Percentiles rank a stretch among this genome's conserved stretches.
phyloP scores from a whole-genome alignment of 495 filamentous ascomycete species.

The Annulohypoxylon moriforme region DNA sequence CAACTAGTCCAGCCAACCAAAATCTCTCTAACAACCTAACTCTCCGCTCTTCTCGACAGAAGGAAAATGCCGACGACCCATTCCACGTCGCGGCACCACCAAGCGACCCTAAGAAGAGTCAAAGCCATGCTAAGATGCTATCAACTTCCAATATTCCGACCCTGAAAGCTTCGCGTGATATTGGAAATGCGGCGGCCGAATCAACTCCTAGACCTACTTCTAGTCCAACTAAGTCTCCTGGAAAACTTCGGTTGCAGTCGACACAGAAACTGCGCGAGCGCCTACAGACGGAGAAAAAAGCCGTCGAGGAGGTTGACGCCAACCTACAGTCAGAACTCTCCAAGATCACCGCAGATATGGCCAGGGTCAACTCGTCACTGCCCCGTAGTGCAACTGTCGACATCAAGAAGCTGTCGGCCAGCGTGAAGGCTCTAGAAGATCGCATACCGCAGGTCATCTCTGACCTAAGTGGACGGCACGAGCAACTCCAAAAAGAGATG shows the following conservation, averaged over 20 bases:
- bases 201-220: constrained; percentile 48
- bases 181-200: constrained; percentile 38
- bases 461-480: constrained; percentile 69
- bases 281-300: constrained; percentile 80
- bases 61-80: constrained; percentile 54
- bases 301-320: constrained; percentile 73
- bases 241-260: constrained; percentile 86
- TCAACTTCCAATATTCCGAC: constrained; percentile 62
- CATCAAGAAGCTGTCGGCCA: constrained; percentile 62
- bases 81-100: constrained; percentile 36
- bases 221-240: constrained; percentile 57
- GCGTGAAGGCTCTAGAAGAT: constrained; percentile 72
- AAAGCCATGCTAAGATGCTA: constrained; percentile 53
- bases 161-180: constrained; percentile 51
- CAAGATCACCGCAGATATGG: constrained; percentile 85
- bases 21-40: constrained; percentile 19
- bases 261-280: constrained; percentile 94
- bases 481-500: constrained; percentile 72
- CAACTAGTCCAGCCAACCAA: constrained; percentile 54
- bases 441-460: constrained; percentile 69
- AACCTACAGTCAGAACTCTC: constrained; percentile 80
- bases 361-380: constrained; percentile 64
- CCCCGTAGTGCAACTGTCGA: constrained; percentile 54
- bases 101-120: constrained; percentile 41
- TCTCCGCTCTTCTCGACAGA: constrained; percentile 54